Evolutionary conservation across 371 early-diverging fungal species (phyloP).

Genomic region (Rhizopus delemar): DNA sequence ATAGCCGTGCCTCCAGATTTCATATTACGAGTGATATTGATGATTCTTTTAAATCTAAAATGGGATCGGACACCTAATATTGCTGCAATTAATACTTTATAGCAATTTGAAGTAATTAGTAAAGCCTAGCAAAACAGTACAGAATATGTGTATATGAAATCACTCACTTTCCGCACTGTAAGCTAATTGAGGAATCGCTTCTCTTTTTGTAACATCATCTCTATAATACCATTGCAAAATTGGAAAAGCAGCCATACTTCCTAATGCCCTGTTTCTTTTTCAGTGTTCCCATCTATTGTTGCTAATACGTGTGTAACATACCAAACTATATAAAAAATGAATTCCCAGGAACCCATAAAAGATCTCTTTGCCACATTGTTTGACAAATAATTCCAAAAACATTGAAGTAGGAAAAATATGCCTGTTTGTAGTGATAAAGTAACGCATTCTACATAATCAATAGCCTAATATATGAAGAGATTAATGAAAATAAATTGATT

Average conservation of each 20-base stretch:
- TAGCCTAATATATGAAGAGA: conserved; percentile 30
- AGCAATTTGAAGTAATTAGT: background rate
- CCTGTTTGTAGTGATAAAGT: conserved; percentile 36
- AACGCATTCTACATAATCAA: conserved; percentile 35
- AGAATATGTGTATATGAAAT: background rate
- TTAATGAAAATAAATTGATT: conserved; percentile 15
- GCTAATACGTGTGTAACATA: conserved; percentile 10
- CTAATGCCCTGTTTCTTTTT: conserved; percentile 30
- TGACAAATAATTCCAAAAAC: conserved; percentile 48
- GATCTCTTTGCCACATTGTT: conserved; percentile 37
- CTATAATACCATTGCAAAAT: conserved; percentile 46
- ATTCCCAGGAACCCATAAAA: conserved; percentile 44
- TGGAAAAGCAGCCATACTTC: conserved; percentile 47
- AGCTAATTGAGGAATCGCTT: conserved; percentile 47
- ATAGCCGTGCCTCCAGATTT: conserved; percentile 16
- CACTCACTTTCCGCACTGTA: conserved; percentile 44
- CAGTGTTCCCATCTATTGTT: background rate
- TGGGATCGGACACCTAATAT: conserved; percentile 43
- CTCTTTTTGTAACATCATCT: conserved; percentile 27
- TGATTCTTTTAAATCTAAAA: conserved; percentile 37
- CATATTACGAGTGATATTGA: conserved; percentile 22
- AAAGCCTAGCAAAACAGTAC: background rate
- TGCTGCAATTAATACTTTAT: conserved; percentile 38
- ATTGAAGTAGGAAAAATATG: conserved; percentile 39
- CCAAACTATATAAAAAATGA: conserved; percentile 40